Evolutionary conservation across 352 stramenopile species (phyloP).

Genomic region (Phytophthora pluvialis): DNA sequence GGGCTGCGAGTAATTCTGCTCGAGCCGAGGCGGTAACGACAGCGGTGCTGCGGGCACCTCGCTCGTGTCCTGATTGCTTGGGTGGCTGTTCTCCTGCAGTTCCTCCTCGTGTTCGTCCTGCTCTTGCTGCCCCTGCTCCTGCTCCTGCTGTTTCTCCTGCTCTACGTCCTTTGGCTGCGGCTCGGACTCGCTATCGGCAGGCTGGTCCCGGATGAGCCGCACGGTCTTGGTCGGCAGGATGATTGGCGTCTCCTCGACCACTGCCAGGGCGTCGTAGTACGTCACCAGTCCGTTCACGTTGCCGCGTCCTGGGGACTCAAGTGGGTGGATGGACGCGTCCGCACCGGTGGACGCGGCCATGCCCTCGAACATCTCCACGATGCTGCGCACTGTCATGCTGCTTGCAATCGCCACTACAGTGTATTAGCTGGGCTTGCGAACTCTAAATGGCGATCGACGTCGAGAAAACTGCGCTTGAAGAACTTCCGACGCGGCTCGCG

Average conservation of each 20-base stretch:
- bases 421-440: background rate
- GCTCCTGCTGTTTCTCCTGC: conserved; percentile 7
- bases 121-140: conserved; percentile 1
- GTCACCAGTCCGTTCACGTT: conserved; percentile 40
- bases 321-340: conserved; percentile 4
- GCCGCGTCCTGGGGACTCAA: conserved; percentile 19
- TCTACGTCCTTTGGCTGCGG: conserved; percentile 9
- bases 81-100: background rate
- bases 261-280: conserved; percentile 38
- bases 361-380: conserved; percentile 45
- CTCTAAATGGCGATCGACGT: conserved; percentile 25
- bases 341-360: conserved; percentile 21
- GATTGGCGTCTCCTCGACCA: conserved; percentile 25
- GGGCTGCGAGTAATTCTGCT: conserved; percentile 4
- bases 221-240: conserved; percentile 26
- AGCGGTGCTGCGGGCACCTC: conserved; percentile 1
- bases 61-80: conserved; percentile 32
- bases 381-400: conserved; percentile 44
- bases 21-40: conserved; percentile 1
- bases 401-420: background rate
- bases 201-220: conserved; percentile 5
- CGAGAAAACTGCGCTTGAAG: conserved; percentile 32
- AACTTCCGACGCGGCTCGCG: conserved; percentile 26
- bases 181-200: conserved; percentile 4
- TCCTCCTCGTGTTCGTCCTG: conserved; percentile 3